Conservation (phyloP, 495 filamentous ascomycete species). For the Jackrogersella multiformis region DNA sequence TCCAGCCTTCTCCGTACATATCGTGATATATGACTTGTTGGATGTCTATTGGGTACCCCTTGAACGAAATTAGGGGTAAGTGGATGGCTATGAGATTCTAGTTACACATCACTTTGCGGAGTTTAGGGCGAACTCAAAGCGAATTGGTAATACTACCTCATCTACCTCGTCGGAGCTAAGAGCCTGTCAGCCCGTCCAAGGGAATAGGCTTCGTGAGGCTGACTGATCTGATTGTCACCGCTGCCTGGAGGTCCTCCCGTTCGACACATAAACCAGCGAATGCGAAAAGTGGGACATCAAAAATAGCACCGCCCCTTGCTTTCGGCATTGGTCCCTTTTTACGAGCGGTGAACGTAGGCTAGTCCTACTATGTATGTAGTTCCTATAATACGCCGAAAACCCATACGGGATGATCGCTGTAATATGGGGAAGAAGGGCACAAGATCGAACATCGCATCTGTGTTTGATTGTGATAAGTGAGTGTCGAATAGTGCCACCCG, state of each 20-base stretch:
- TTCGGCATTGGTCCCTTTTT: neutral
- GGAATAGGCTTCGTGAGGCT: constrained; percentile 14
- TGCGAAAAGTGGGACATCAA: neutral
- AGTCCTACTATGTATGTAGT: neutral
- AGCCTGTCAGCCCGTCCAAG: neutral
- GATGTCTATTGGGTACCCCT: constrained; percentile 27
- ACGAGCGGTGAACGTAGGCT: constrained; percentile 4
- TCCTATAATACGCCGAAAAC: neutral
- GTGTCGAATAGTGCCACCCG: neutral
- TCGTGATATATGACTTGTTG: constrained; percentile 17
- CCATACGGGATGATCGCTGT: constrained; percentile 9
- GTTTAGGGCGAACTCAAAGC: neutral
- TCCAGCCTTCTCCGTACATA: neutral
- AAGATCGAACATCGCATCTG: constrained; percentile 7
- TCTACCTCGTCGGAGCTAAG: neutral
- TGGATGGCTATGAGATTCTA: neutral
- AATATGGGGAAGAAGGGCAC: neutral
- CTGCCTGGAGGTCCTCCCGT: constrained; percentile 4
- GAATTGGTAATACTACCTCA: neutral
- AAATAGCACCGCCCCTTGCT: constrained; percentile 23
- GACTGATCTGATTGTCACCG: constrained; percentile 13
- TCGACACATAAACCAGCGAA: neutral
- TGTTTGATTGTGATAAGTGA: neutral
- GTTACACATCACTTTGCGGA: neutral
- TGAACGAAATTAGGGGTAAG: constrained; percentile 6